Percentiles rank a stretch among this genome's conserved stretches.
Conservation (phyloP, 805 yeast genomes). For the Komagataella pseudopastoris region DNA sequence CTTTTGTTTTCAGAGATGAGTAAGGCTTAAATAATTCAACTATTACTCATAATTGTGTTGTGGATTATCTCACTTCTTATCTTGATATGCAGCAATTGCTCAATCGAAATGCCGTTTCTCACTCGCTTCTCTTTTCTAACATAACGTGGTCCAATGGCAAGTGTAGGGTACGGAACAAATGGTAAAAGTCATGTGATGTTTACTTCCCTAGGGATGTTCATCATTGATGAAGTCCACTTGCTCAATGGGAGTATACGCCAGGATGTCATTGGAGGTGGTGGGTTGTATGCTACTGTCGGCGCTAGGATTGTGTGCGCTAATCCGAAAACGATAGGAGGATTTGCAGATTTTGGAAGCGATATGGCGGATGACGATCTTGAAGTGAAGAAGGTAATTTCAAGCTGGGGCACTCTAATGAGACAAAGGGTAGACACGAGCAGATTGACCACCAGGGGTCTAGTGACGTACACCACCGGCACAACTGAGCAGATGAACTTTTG, state of each 20-base stretch:
- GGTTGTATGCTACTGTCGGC: slow-evolving; percentile 69
- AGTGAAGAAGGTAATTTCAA: neutral
- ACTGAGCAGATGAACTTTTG: slow-evolving; percentile 48
- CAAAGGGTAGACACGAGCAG: slow-evolving; percentile 49
- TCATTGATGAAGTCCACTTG: slow-evolving; percentile 73
- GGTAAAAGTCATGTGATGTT: slow-evolving; percentile 17
- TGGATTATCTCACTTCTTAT: neutral
- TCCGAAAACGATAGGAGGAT: slow-evolving; percentile 38
- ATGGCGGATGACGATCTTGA: slow-evolving; percentile 31
- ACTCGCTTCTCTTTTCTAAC: neutral
- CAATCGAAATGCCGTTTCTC: neutral
- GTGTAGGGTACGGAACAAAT: neutral
- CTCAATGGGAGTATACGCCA: slow-evolving; percentile 21
- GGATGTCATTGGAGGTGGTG: slow-evolving; percentile 82
- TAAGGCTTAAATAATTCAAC: too few species aligned
- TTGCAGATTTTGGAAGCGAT: slow-evolving; percentile 72
- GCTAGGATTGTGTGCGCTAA: slow-evolving; percentile 40
- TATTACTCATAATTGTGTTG: neutral
- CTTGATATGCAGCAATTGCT: neutral
- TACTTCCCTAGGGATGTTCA: slow-evolving; percentile 77
- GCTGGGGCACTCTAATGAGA: slow-evolving; percentile 28
- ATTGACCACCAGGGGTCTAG: slow-evolving; percentile 33
- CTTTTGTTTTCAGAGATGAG: too few species aligned
- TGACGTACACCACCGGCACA: slow-evolving; percentile 66
- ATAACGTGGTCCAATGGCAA: neutral